A percentile compares a stretch with the other conserved stretches of the same genome.
Evolutionary conservation across 208 protist species (phyloP).

Genomic region (Naegleria fowleri): DNA sequence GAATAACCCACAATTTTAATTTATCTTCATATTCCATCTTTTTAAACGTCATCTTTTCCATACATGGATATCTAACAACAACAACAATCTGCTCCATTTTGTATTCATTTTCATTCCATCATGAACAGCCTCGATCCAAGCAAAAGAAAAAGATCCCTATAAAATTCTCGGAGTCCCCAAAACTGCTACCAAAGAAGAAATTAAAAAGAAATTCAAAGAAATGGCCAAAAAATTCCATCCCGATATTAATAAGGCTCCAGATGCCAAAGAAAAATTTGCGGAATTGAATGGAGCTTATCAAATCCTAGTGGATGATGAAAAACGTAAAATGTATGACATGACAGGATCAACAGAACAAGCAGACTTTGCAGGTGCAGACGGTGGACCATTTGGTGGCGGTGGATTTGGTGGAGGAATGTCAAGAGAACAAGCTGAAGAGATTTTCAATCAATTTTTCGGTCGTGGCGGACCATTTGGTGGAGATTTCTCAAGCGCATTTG

Average conservation of each 20-base stretch:
- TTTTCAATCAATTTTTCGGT: constrained; percentile 26
- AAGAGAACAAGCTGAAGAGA: constrained; percentile 9
- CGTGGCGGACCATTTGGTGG: neutral
- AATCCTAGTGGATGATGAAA: constrained; percentile 72
- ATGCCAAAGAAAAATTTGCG: constrained; percentile 58
- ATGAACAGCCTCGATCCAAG: neutral
- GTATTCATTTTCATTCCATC: no score
- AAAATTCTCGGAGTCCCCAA: constrained; percentile 58
- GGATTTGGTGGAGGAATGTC: neutral
- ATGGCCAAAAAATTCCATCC: constrained; percentile 66
- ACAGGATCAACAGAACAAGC: constrained; percentile 45
- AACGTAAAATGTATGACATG: constrained; percentile 82
- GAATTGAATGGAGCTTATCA: constrained; percentile 76
- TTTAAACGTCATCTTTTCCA: no score
- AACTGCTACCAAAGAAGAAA: constrained; percentile 62
- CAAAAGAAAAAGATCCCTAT: constrained; percentile 52
- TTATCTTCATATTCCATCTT: no score
- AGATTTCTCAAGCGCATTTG: neutral
- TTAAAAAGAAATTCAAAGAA: constrained; percentile 68
- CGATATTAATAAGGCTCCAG: constrained; percentile 59
- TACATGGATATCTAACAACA: no score
- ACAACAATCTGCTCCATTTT: no score
- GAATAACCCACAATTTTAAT: no score
- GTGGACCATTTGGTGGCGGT: neutral
- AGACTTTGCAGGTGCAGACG: neutral